Base-by-base conservation (phyloP, 2,329 filamentous ascomycete genomes). In the Pestalotiopsis sp. region DNA sequence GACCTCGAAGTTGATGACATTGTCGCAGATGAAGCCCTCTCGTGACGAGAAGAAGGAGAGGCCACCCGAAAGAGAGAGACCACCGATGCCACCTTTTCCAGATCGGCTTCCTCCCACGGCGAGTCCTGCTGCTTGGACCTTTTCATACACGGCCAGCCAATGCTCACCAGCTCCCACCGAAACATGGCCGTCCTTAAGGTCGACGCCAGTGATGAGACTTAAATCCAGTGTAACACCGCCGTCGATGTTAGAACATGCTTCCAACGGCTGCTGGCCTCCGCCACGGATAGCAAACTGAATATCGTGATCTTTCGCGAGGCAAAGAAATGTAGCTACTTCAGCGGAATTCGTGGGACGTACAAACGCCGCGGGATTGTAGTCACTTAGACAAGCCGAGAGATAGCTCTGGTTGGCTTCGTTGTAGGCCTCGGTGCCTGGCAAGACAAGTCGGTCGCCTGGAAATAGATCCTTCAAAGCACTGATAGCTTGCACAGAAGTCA, bases 1-100 rank as follows among this genome's bases (percentile, higher is more conserved):
- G 31, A 85, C 77, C 68, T 83, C 76, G 63, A 75, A 82, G 65
- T 77, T 79, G 41, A 73, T 59, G 3, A 83, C 57, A 36, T 59
- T 59, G 3, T 59, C 57, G 23, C 23, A 27, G 23, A 59, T 59
- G 17, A 59, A 59, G 13, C 57, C 57, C 13, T 59, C 57, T 7
- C 57, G 57, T 1, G 57, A 5, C 7, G 57, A 59, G 11, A 59
- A 59, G 57, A 59, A 59, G 7, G 57, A 59, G 25, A 59, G 57
- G 3, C 57, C 57, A 6, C 57, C 57, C 2, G 57, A 59, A n/a
- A 59, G 57, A 59, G 23, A 27, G 25, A 59, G 57, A 6, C 57
- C 57, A 11, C 57, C 57, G 7, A 59, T 59, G 1, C 57, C 57
- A 4, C 57, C 57, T 3, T 23, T 58, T 4, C 56, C 25, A 14